A percentile compares a stretch with the other conserved stretches of the same genome.
These are phyloP conservation scores for Russula ochroleuca DNA, from an alignment of 768 basidiomycete genomes.

Conservation along the genomic window DNA sequence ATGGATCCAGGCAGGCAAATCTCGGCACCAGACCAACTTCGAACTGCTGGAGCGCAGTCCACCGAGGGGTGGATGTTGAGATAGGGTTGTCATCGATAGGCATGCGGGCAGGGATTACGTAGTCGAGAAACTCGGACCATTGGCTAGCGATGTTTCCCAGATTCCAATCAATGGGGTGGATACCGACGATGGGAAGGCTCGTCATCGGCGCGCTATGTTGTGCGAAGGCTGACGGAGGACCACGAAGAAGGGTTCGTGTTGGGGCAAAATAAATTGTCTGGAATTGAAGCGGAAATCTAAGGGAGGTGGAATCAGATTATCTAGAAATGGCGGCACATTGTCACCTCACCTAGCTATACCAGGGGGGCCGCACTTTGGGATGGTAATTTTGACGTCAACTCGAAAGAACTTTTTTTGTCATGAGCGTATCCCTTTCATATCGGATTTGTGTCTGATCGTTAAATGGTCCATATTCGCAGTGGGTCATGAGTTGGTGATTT, in stretches of 20 bases:
- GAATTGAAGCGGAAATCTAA: neutral
- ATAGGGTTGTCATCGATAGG: constrained; percentile 8
- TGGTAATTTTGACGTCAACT: neutral
- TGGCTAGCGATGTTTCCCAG: constrained; percentile 12
- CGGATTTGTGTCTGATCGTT: neutral
- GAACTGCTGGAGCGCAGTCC: constrained; percentile 17
- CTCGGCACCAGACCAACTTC: neutral
- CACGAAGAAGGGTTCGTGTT: neutral
- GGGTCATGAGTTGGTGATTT: neutral
- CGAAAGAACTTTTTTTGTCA: neutral
- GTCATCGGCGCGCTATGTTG: neutral
- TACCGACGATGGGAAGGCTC: too few species aligned
- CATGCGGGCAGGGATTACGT: constrained; percentile 9
- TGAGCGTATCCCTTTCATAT: neutral
- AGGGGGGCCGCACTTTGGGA: neutral
- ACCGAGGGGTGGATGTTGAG: constrained; percentile 5
- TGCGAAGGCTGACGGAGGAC: neutral
- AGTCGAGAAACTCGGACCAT: constrained; percentile 16
- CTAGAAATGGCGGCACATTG: neutral
- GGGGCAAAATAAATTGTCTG: neutral
- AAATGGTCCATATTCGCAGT: too few species aligned
- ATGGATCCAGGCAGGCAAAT: constrained; percentile 12
- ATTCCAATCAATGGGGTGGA: constrained; percentile 4
- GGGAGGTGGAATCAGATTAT: neutral
- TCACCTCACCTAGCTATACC: neutral